phyloP scores from a whole-genome alignment of 164 flowering plant species.

The Aristolochia californica region DNA sequence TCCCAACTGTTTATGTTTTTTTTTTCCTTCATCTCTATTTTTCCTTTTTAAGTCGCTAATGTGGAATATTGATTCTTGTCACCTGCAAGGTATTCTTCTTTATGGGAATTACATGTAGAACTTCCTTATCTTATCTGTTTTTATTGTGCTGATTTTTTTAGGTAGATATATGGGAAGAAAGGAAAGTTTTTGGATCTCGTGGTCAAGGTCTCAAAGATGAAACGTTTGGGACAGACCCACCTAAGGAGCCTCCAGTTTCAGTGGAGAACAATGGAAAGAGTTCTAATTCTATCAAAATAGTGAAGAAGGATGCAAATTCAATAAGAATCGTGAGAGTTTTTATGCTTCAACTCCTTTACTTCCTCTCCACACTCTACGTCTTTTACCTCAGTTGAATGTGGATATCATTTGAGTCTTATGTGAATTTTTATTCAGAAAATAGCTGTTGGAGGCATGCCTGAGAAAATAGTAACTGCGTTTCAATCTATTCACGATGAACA shows the following conservation, averaged over 20 bases:
- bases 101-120: no score
- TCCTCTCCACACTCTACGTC: background rate
- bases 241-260: constrained; percentile 39
- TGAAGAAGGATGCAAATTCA: constrained; percentile 72
- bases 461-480: constrained; percentile 70
- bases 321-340: constrained; percentile 61
- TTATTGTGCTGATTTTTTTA: constrained; percentile 6
- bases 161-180: constrained; percentile 93
- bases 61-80: no score
- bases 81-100: no score
- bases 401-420: background rate
- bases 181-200: constrained; percentile 94
- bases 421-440: constrained; percentile 49
- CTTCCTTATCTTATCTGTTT: background rate
- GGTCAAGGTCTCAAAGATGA: constrained; percentile 75
- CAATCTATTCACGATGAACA: constrained; percentile 58
- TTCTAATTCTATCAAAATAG: constrained; percentile 56
- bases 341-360: background rate
- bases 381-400: constrained; percentile 1
- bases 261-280: constrained; percentile 44
- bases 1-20: no score
- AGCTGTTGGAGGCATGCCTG: constrained; percentile 76
- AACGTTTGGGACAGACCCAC: constrained; percentile 50
- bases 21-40: no score
- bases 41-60: no score